These are phyloP conservation scores for Clonostachys byssicola DNA, from an alignment of 2,329 filamentous ascomycete species.

Conservation along the genomic window DNA sequence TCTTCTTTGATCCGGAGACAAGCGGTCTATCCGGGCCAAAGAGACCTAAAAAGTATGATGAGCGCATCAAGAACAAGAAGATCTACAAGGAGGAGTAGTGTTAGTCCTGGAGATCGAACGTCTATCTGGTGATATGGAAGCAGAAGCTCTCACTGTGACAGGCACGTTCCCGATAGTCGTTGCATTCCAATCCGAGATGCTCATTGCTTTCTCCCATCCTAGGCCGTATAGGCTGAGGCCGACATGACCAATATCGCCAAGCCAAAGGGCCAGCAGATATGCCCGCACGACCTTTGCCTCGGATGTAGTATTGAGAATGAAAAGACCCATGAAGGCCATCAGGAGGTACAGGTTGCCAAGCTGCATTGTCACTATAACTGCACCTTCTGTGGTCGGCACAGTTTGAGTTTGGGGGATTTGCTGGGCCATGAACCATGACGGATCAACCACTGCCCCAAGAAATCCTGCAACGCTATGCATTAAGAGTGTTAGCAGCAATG, in stretches of 20 bases:
- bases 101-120: no score
- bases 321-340: slow-evolving; percentile 59
- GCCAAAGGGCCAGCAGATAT: slow-evolving; percentile 61
- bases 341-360: slow-evolving; percentile 68
- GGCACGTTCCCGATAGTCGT: slow-evolving; percentile 73
- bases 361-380: slow-evolving; percentile 58
- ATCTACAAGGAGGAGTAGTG: slow-evolving; percentile 19
- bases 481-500: not conserved
- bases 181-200: slow-evolving; percentile 59
- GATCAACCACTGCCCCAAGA: slow-evolving; percentile 47
- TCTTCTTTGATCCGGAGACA: not conserved
- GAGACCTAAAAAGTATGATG: slow-evolving; percentile 52
- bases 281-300: slow-evolving; percentile 63
- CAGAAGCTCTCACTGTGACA: slow-evolving; percentile 46
- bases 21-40: slow-evolving; percentile 45
- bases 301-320: slow-evolving; percentile 57
- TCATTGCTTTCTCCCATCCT: slow-evolving; percentile 47
- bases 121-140: no score
- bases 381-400: slow-evolving; percentile 33
- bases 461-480: slow-evolving; percentile 52
- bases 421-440: slow-evolving; percentile 59
- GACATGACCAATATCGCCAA: slow-evolving; percentile 66
- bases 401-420: slow-evolving; percentile 44
- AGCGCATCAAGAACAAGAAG: slow-evolving; percentile 52
- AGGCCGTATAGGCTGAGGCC: slow-evolving; percentile 55